Evolutionary conservation across 2,329 filamentous ascomycete species (phyloP), one percentile per base, ranked within the genome.

Genomic region (Fusarium solani-melongenae): DNA sequence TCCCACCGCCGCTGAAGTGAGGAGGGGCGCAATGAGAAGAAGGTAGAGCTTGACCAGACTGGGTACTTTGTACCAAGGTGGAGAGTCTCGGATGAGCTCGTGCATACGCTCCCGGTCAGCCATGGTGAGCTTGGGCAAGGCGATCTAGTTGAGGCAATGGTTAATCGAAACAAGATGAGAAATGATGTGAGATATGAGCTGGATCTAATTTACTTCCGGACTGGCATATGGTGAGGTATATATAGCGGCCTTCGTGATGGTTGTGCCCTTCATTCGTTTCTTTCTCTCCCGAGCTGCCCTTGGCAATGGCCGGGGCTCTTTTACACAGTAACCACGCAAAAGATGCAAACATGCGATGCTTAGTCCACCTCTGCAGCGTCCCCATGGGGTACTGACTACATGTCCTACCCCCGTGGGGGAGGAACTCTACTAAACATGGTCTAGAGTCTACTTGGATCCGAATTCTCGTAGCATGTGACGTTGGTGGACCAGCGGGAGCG

Each of bases 1-100:
- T 9, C 66, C 62, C 49, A 57, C 57, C 12, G 66, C 55, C 2
- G 62, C 29, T 1, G 66, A 66, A 3, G 66, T 69, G 14, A 69
- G 53, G 17, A 66, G 46, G 1, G 69, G n/a, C 1, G 57, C 24
- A 11, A 66, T 22, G 17, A 66, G 64, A 12, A 66, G 57, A 10
- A 62, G 11, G n/a, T 66, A 66, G 11, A 66, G 33, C 29, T 46
- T 41, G 34, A 62, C 36, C 3, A 66, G 27, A n/a, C 34, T 51
- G 14, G 57, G 33, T 6, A 17, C 46, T 15, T 38, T 27, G 27
- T 66, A 66, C 64, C 64, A 66, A 41, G 39, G 39, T 20, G 39
- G 39, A 41, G 39, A 41, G 39, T 41, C 39, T 22, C 39, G 6
- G 39, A 41, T 41, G 39, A 41, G 39, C 39, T 41, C 39, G 11